Evolutionary conservation across 805 yeast species (phyloP).

Genomic region (Yarrowia sp.): DNA sequence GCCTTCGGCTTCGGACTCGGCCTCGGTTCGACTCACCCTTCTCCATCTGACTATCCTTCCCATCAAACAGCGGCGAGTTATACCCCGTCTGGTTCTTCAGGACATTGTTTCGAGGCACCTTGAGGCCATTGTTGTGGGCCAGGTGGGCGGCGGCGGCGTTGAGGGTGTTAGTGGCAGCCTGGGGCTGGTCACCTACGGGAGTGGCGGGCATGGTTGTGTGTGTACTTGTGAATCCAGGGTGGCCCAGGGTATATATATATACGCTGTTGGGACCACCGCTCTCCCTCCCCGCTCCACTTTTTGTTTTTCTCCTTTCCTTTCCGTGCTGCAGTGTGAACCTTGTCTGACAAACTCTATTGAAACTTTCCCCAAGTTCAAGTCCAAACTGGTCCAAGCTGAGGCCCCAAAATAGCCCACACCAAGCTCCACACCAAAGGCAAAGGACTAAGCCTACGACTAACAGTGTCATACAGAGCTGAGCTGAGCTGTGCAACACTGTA

Average conservation of each 20-base stretch:
- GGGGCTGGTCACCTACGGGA: slow-evolving; percentile 26
- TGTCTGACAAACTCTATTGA: too few relatives aligned
- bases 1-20: too few relatives aligned
- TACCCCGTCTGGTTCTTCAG: slow-evolving; percentile 51
- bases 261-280: not conserved
- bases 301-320: too few relatives aligned
- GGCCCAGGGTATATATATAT: slow-evolving; percentile 5
- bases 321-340: too few relatives aligned
- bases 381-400: too few relatives aligned
- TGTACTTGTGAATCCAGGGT: not conserved
- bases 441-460: too few relatives aligned
- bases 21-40: slow-evolving; percentile 36
- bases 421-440: too few relatives aligned
- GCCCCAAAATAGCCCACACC: too few relatives aligned
- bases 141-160: slow-evolving; percentile 25
- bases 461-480: too few relatives aligned
- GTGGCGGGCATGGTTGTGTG: slow-evolving; percentile 24
- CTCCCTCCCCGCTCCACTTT: too few relatives aligned
- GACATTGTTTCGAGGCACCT: slow-evolving; percentile 5
- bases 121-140: slow-evolving; percentile 26
- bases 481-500: too few relatives aligned
- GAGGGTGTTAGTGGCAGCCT: slow-evolving; percentile 23
- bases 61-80: slow-evolving; percentile 70
- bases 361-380: too few relatives aligned
- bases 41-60: slow-evolving; percentile 76